Percentiles rank a stretch among this genome's conserved stretches.
Evolutionary conservation across 1,139 yeast species (phyloP).

Genomic region (Taphrina deformans): DNA sequence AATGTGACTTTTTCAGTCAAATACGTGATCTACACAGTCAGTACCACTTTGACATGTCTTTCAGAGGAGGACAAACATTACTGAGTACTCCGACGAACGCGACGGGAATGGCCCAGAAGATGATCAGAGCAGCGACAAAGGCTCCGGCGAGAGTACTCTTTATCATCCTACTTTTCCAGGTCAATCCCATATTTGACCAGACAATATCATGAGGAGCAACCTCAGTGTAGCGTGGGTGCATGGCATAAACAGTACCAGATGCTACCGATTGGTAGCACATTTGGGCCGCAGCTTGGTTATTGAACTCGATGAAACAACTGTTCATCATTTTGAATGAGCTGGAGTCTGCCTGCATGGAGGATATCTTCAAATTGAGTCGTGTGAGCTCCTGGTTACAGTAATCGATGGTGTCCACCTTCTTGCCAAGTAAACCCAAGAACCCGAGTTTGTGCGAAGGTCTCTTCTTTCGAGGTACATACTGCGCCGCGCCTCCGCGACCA

Average conservation of each 20-base stretch:
- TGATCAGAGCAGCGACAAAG: slow-evolving; percentile 58
- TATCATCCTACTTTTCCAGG: slow-evolving; percentile 78
- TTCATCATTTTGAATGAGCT: slow-evolving; percentile 50
- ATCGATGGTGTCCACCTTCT: slow-evolving; percentile 81
- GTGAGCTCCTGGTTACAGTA: slow-evolving; percentile 68
- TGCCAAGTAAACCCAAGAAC: slow-evolving; percentile 59
- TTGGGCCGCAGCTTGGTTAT: slow-evolving; percentile 83
- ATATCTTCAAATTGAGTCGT: slow-evolving; percentile 65
- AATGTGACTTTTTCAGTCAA: slow-evolving; percentile 68
- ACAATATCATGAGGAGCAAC: slow-evolving; percentile 77
- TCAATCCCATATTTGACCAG: slow-evolving; percentile 81
- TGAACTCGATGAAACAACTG: slow-evolving; percentile 83
- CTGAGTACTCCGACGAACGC: slow-evolving; percentile 94
- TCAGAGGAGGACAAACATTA: slow-evolving; percentile 42
- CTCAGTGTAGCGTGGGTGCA: slow-evolving; percentile 64
- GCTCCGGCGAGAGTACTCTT: slow-evolving; percentile 55
- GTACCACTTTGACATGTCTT: neutral
- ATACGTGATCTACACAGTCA: slow-evolving; percentile 55
- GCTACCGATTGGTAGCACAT: slow-evolving; percentile 78
- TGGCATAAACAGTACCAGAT: slow-evolving; percentile 63
- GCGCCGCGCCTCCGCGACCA: slow-evolving; percentile 8
- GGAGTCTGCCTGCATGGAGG: slow-evolving; percentile 56
- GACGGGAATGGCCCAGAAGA: slow-evolving; percentile 93
- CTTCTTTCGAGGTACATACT: slow-evolving; percentile 70
- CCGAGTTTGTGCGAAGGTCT: slow-evolving; percentile 69